phyloP scores from a whole-genome alignment of 345 rosid species.

The Boechera stricta region DNA sequence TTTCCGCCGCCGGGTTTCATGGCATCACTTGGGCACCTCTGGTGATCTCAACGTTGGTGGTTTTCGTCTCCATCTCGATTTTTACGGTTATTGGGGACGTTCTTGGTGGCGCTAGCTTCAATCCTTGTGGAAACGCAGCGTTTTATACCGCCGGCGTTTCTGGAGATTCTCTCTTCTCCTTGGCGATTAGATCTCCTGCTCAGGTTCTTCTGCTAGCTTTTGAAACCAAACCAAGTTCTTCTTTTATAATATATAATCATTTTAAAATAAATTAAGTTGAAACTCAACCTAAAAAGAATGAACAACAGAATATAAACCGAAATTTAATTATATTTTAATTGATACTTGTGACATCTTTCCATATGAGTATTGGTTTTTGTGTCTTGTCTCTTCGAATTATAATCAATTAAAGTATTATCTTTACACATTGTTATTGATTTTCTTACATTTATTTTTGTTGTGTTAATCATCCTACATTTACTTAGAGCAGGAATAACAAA shows the following conservation, averaged over 20 bases:
- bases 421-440: not conserved
- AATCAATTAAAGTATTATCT: slow-evolving; percentile 8
- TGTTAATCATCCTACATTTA: too few relatives aligned
- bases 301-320: not conserved
- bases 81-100: slow-evolving; percentile 58
- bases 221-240: not conserved
- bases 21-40: slow-evolving; percentile 57
- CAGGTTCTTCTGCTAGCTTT: slow-evolving; percentile 56
- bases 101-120: slow-evolving; percentile 95
- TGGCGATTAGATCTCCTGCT: slow-evolving; percentile 90
- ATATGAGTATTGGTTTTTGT: not conserved
- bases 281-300: not conserved
- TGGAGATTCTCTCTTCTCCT: slow-evolving; percentile 73
- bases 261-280: not conserved
- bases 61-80: slow-evolving; percentile 68
- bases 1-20: slow-evolving; percentile 56
- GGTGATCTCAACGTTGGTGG: slow-evolving; percentile 57
- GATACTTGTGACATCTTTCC: slow-evolving; percentile 13
- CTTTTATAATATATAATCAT: too few relatives aligned
- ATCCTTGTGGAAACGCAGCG: slow-evolving; percentile 83
- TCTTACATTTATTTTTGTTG: slow-evolving; percentile 13
- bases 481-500: not conserved
- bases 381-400: slow-evolving; percentile 26
- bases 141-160: slow-evolving; percentile 86
- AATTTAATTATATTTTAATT: not conserved